Base-by-base conservation (phyloP, 2,329 filamentous ascomycete species). In the Hymenoscyphus infarciens region DNA sequence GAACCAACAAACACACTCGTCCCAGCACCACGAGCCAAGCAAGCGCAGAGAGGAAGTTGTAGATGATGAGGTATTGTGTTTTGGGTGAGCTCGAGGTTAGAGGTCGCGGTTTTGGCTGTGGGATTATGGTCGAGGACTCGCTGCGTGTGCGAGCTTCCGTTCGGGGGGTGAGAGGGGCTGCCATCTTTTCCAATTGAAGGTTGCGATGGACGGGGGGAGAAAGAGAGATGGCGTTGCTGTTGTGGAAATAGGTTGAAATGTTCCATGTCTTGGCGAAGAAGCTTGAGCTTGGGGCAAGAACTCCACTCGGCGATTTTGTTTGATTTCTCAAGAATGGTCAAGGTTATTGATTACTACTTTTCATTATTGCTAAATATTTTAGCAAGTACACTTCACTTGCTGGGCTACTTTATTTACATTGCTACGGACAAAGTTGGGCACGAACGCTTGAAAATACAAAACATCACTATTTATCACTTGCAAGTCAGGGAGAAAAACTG, bases 21-120 rank as follows among this genome's bases (percentile, higher is more conserved):
- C 84, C 83, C 49, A 97, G 84, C 60, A 97, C 87, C 19, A 85
- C 84, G 49, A 83, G 78, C 95, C 95, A 99, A 60, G 94, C 84
- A 25, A 86, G 74, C 64, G 92, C 85, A 60, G 88, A 96, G 67
- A 88, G 73, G 71, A 86, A 82, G 78, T 98, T 98, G 84, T 98
- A 99, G 70, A 87, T 79, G 73, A 93, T 82, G 60, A 98, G 86
- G 79, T 97, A 97, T 73, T 78, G 79, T 61, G 79, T 82, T 75
- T 85, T 87, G 66, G 81, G 71, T 64, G 78, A 77, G 60, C 78
- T 79, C 38, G 72, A 73, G 25, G 61, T 69, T 7, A 73, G 67
- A 7, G 71, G 68, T 61, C 73, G 73, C 1, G 68, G 67, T 11
- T 64, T 66, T 19, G 66, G 68, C 38, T 66, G 70, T 35, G 60